Conservation (phyloP, 768 basidiomycete species). For the Amanita exitialis region DNA sequence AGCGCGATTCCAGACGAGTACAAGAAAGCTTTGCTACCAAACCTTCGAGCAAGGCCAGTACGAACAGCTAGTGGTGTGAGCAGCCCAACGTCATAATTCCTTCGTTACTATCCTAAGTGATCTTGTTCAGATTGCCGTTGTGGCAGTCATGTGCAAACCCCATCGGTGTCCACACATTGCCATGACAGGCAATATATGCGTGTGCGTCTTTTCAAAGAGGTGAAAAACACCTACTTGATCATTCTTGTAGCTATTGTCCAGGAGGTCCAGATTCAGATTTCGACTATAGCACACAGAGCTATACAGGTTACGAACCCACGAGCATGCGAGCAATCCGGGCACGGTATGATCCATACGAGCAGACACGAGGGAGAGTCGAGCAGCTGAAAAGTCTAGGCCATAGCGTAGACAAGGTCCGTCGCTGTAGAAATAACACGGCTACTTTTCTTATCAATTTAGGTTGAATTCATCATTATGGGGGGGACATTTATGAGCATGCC, state of each 20-base stretch:
- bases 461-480: constrained; percentile 94
- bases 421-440: background rate
- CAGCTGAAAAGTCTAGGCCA: constrained; percentile 95
- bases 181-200: constrained; percentile 99
- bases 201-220: constrained; percentile 39
- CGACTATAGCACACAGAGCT: constrained; percentile 97
- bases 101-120: background rate
- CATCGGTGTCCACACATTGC: constrained; percentile 99
- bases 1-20: constrained; percentile 97
- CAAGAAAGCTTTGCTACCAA: constrained; percentile 84
- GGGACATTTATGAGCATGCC: constrained; percentile 99
- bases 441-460: constrained; percentile 26
- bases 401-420: constrained; percentile 84
- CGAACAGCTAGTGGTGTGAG: constrained; percentile 92
- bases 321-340: constrained; percentile 99
- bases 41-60: constrained; percentile 87
- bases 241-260: constrained; percentile 71
- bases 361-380: constrained; percentile 90
- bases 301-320: constrained; percentile 93
- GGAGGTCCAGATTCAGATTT: constrained; percentile 99
- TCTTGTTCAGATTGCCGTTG: constrained; percentile 76
- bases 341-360: constrained; percentile 91
- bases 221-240: background rate
- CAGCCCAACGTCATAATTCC: background rate
- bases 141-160: constrained; percentile 99